A percentile compares a stretch with the other conserved stretches of the same genome.
Evolutionary conservation across 768 basidiomycete genomes (phyloP).

Genomic region (Leccinellum albellum): DNA sequence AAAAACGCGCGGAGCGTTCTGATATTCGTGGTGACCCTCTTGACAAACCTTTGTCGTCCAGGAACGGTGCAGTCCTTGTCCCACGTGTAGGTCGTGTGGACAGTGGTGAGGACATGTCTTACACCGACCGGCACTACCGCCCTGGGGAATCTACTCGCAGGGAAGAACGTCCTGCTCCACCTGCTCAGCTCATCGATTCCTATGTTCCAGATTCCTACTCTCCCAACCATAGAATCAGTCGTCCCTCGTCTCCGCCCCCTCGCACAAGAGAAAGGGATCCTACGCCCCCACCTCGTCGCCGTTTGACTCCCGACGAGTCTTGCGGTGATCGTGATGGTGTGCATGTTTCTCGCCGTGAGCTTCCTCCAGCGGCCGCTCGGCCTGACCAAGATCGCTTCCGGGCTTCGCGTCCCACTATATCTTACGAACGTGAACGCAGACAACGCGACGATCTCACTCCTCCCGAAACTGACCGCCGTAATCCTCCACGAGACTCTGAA

Average conservation of each 20-base stretch:
- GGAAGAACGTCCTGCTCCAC: constrained; percentile 23
- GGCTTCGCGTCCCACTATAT: constrained; percentile 10
- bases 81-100: constrained; percentile 31
- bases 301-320: constrained; percentile 16
- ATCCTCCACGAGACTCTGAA: constrained; percentile 27
- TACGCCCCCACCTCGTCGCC: constrained; percentile 21
- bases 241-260: constrained; percentile 21
- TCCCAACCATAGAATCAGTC: constrained; percentile 20
- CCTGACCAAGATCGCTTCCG: constrained; percentile 27
- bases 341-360: constrained; percentile 20
- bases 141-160: constrained; percentile 36
- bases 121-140: constrained; percentile 64
- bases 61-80: constrained; percentile 19
- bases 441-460: constrained; percentile 24
- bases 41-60: constrained; percentile 24
- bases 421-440: constrained; percentile 21
- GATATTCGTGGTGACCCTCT: constrained; percentile 26
- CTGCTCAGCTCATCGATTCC: constrained; percentile 24
- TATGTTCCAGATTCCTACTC: constrained; percentile 29
- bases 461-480: constrained; percentile 20
- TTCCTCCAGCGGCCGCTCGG: constrained; percentile 12
- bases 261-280: constrained; percentile 25
- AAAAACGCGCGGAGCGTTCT: constrained; percentile 21
- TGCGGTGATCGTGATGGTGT: constrained; percentile 22
- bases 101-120: constrained; percentile 38